These are phyloP conservation scores for Boehmeria nivea DNA, from an alignment of 306 rosid genomes.

Conservation along the genomic window DNA sequence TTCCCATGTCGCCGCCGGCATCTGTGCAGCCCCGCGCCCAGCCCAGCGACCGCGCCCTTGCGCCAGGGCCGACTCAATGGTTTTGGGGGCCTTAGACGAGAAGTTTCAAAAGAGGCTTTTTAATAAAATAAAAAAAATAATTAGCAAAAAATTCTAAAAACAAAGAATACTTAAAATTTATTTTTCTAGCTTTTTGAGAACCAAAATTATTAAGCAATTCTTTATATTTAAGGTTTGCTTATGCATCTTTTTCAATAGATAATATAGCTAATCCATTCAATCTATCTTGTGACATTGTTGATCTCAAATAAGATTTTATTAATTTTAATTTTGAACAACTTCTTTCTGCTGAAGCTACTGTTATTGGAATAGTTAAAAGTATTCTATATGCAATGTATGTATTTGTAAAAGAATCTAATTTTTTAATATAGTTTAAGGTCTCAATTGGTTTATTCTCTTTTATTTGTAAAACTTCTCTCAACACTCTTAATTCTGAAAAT, in stretches of 20 bases:
- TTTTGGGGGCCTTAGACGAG: too few species aligned
- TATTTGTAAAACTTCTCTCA: neutral
- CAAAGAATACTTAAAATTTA: neutral
- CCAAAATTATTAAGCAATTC: neutral
- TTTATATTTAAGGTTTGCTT: neutral
- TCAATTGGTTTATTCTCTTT: neutral
- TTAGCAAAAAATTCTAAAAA: neutral
- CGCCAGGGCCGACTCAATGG: too few species aligned
- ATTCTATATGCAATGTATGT: neutral
- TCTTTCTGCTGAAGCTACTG: too few species aligned
- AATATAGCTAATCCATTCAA: neutral
- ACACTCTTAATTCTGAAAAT: too few species aligned
- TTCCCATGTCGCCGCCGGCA: too few species aligned
- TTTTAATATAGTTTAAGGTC: neutral
- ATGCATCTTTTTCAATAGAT: neutral
- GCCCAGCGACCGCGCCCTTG: too few species aligned
- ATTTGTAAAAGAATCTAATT: neutral
- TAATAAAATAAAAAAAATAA: neutral
- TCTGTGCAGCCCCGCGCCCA: too few species aligned
- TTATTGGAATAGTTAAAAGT: too few species aligned
- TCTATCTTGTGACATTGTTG: neutral
- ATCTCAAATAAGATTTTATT: neutral
- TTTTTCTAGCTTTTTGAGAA: neutral
- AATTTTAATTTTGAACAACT: too few species aligned
- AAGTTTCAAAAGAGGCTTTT: too few species aligned